phyloP scores from a whole-genome alignment of 345 rosid genomes.

The Hibiscus mutabilis region DNA sequence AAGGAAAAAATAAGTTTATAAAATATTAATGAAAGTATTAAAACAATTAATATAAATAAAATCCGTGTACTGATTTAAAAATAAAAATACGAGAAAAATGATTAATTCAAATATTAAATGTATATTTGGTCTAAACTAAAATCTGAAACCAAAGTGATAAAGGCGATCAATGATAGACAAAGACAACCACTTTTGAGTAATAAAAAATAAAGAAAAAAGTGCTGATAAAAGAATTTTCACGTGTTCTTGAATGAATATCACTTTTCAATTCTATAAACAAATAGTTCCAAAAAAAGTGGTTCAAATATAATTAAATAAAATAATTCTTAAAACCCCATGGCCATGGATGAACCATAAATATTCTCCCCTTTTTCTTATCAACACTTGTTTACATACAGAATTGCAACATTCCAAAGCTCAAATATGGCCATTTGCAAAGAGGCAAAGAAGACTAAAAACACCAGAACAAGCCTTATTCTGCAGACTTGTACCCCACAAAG shows the following conservation, averaged over 20 bases:
- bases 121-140: background rate
- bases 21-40: too few species aligned
- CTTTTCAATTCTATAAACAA: background rate
- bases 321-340: background rate
- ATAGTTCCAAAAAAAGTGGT: background rate
- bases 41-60: too few species aligned
- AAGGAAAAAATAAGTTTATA: too few species aligned
- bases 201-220: background rate
- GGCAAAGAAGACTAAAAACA: constrained; percentile 19
- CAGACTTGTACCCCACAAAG: constrained; percentile 21
- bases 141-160: background rate
- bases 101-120: too few species aligned
- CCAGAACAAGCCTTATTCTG: background rate
- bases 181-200: background rate
- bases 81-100: too few species aligned
- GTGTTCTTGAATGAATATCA: background rate
- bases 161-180: background rate
- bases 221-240: background rate
- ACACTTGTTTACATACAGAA: constrained; percentile 26
- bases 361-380: background rate
- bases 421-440: constrained; percentile 16
- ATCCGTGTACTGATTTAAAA: too few species aligned
- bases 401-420: constrained; percentile 22
- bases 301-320: background rate
- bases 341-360: background rate